Conservation (phyloP, 2,329 filamentous ascomycete species). For the Calonectria naviculata region DNA sequence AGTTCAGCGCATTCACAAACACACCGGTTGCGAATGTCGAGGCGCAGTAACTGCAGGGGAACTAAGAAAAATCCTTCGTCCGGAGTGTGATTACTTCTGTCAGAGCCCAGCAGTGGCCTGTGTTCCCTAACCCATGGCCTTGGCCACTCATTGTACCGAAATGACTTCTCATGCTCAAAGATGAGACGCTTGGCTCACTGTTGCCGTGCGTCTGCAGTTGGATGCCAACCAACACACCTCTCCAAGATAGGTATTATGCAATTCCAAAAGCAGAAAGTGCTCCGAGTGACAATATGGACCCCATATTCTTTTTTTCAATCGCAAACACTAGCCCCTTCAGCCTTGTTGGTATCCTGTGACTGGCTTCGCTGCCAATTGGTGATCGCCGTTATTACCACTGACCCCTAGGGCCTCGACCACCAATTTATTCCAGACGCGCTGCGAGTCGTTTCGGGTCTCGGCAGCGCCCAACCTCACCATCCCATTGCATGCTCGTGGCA, state of each 20-base stretch:
- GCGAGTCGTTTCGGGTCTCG: not conserved
- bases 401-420: not conserved
- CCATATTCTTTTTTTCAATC: not conserved
- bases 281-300: not conserved
- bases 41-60: not conserved
- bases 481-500: not conserved
- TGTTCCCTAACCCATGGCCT: not conserved
- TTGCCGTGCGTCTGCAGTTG: not conserved
- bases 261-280: not conserved
- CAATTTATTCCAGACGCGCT: slow-evolving; percentile 2
- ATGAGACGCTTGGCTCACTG: slow-evolving; percentile 20
- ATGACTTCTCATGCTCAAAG: not conserved
- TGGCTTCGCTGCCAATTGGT: not conserved
- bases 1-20: slow-evolving; percentile 20
- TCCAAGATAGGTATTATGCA: not conserved
- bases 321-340: not conserved
- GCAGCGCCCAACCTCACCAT: not conserved
- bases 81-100: slow-evolving; percentile 3
- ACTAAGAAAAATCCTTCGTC: not conserved
- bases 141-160: slow-evolving; percentile 17
- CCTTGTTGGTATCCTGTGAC: not conserved
- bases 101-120: slow-evolving; percentile 1
- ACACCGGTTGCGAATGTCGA: not conserved
- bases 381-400: not conserved
- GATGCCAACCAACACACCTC: not conserved